A percentile compares a stretch with the other conserved stretches of the same genome.
Conservation (phyloP, 805 yeast genomes). For the Kregervanrija delftensis region DNA sequence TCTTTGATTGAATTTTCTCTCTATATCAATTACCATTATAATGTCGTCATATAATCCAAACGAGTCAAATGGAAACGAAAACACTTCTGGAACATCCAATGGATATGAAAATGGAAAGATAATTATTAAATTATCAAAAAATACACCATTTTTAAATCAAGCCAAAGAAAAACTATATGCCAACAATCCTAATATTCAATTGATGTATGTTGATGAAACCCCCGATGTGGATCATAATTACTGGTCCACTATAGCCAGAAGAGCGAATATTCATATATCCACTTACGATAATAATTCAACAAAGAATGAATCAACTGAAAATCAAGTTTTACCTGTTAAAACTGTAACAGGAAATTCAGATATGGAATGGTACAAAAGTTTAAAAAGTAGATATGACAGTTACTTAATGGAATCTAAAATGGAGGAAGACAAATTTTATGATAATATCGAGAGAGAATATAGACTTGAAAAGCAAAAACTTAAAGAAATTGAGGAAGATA, state of each 20-base stretch:
- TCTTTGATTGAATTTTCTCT: too few species aligned
- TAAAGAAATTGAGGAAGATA: slow-evolving; percentile 11
- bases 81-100: too few species aligned
- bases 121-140: slow-evolving; percentile 11
- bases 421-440: slow-evolving; percentile 32
- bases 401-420: slow-evolving; percentile 25
- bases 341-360: slow-evolving; percentile 1
- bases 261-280: slow-evolving; percentile 22
- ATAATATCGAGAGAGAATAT: slow-evolving; percentile 29
- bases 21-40: too few species aligned
- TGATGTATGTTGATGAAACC: slow-evolving; percentile 11
- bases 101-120: slow-evolving; percentile 2
- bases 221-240: slow-evolving; percentile 16
- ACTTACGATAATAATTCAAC: too few species aligned
- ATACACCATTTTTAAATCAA: slow-evolving; percentile 19
- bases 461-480: slow-evolving; percentile 13
- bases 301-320: too few species aligned
- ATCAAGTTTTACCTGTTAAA: background rate
- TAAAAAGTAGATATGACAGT: slow-evolving; percentile 28
- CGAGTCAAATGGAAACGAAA: too few species aligned
- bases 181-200: slow-evolving; percentile 11
- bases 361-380: slow-evolving; percentile 5
- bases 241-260: slow-evolving; percentile 21
- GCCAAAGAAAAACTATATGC: slow-evolving; percentile 18
- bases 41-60: too few species aligned